phyloP scores from a whole-genome alignment of 1,284 basidiomycete species.

The Puccinia triticina region DNA sequence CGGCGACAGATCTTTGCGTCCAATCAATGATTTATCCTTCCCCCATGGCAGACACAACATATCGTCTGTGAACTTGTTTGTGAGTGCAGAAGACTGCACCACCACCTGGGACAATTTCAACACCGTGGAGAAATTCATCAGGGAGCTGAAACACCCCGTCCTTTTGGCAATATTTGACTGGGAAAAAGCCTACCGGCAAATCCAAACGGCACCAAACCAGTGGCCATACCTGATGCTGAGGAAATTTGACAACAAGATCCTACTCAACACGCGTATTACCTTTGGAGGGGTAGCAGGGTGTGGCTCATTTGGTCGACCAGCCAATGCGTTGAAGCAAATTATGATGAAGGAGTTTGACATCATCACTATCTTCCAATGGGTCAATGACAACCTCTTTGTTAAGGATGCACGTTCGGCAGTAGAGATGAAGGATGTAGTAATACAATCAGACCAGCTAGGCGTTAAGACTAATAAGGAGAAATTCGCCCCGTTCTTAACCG shows the following conservation, averaged over 20 bases:
- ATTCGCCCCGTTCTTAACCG: neutral
- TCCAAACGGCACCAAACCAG: neutral
- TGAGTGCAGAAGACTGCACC: neutral
- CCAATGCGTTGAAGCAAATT: neutral
- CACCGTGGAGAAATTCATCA: neutral
- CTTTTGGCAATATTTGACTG: neutral
- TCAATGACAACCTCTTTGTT: neutral
- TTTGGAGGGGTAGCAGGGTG: neutral
- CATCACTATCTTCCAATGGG: neutral
- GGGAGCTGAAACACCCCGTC: neutral
- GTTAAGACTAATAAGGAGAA: neutral
- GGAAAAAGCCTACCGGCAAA: neutral
- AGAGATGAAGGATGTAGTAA: neutral
- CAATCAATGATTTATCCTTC: slow-evolving; percentile 6
- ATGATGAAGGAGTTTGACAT: neutral
- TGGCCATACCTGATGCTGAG: neutral
- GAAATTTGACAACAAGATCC: neutral
- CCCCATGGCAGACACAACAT: neutral
- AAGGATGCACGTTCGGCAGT: neutral
- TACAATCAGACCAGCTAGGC: neutral
- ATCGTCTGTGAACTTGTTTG: slow-evolving; percentile 3
- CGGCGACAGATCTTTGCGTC: neutral
- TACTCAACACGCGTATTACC: neutral
- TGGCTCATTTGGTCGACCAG: neutral
- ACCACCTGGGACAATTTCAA: no score